Conservation (phyloP, 495 filamentous ascomycete species). For the Daldinia concentrica region DNA sequence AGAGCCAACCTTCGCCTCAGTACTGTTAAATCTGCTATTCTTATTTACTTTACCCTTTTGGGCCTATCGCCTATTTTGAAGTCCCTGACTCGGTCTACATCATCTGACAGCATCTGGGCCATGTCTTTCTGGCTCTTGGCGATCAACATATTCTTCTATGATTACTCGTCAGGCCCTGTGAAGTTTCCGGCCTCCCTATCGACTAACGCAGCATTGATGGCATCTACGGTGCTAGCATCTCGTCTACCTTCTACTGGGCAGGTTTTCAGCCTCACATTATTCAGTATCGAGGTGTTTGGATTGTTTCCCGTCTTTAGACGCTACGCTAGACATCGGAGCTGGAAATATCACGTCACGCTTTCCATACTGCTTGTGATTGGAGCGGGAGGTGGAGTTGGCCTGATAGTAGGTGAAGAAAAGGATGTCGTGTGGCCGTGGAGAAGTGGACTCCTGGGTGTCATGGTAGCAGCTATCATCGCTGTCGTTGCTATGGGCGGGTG, state of each 20-base stretch:
- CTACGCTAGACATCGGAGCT: constrained; percentile 82
- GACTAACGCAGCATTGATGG: constrained; percentile 95
- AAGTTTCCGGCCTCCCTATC: constrained; percentile 83
- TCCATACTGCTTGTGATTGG: constrained; percentile 82
- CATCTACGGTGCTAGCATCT: constrained; percentile 89
- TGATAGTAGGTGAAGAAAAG: constrained; percentile 60
- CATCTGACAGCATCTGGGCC: constrained; percentile 93
- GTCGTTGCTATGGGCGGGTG: constrained; percentile 86
- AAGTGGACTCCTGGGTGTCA: constrained; percentile 73
- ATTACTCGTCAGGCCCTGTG: constrained; percentile 78
- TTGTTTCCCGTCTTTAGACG: constrained; percentile 94
- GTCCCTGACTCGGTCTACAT: constrained; percentile 89
- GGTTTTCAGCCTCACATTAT: constrained; percentile 94
- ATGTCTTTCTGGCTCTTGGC: constrained; percentile 91
- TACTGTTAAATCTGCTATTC: constrained; percentile 82
- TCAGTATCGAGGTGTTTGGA: constrained; percentile 96
- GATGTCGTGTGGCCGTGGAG: constrained; percentile 71
- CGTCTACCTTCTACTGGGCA: constrained; percentile 88
- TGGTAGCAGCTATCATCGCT: constrained; percentile 74
- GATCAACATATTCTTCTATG: constrained; percentile 97
- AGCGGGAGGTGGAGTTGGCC: constrained; percentile 79
- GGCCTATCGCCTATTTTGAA: constrained; percentile 94
- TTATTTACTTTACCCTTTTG: constrained; percentile 91
- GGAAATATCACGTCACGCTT: constrained; percentile 81
- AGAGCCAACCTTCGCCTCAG: constrained; percentile 53